Evolutionary conservation across 306 rosid species (phyloP).

Genomic region (Hippophae tibetana): DNA sequence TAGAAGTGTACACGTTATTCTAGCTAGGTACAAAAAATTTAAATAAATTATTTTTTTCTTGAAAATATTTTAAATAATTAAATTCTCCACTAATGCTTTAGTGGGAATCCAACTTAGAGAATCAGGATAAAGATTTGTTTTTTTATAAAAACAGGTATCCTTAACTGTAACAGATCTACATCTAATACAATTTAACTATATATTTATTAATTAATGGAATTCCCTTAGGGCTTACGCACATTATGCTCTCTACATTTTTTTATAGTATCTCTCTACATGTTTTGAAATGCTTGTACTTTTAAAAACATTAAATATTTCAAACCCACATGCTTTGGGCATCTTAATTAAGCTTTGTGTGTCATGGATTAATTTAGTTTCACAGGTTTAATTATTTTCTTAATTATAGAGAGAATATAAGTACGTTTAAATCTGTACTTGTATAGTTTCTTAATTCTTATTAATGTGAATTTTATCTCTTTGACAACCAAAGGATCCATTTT

Average conservation of each 20-base stretch:
- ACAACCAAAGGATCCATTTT: too few species aligned
- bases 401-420: conserved; percentile 7
- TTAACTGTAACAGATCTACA: conserved; percentile 47
- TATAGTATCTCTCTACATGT: conserved; percentile 16
- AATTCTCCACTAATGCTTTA: conserved; percentile 1
- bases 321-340: conserved; percentile 46
- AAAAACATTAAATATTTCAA: conserved; percentile 18
- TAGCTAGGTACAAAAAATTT: not conserved
- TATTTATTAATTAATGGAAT: conserved; percentile 12
- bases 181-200: conserved; percentile 12
- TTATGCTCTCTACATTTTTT: too few species aligned
- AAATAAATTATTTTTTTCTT: too few species aligned
- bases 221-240: conserved; percentile 4
- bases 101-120: conserved; percentile 37
- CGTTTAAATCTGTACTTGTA: conserved; percentile 19
- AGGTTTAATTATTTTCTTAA: conserved; percentile 19
- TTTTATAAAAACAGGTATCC: conserved; percentile 42
- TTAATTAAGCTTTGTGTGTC: conserved; percentile 19
- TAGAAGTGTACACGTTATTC: conserved; percentile 16
- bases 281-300: conserved; percentile 13
- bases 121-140: conserved; percentile 17
- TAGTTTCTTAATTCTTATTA: conserved; percentile 10
- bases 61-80: too few species aligned
- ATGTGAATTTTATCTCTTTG: not conserved
- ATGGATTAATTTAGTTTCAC: conserved; percentile 4